Evolutionary conservation across 2,329 filamentous ascomycete species (phyloP).

Genomic region (Aspergillus sp.): DNA sequence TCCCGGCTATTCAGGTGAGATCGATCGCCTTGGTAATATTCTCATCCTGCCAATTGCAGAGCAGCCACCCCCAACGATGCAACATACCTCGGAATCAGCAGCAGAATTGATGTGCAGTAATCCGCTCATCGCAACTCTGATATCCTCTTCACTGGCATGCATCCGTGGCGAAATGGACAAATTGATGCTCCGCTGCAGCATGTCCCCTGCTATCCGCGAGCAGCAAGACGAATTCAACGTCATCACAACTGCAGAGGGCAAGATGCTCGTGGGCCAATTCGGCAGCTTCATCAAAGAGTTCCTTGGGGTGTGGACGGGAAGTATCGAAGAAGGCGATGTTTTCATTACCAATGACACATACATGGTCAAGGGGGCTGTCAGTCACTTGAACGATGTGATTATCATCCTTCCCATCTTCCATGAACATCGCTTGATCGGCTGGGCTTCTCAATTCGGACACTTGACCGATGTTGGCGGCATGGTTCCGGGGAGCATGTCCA

Average conservation of each 20-base stretch:
- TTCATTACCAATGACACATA: constrained; percentile 57
- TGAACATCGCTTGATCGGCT: constrained; percentile 49
- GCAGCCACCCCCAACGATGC: background rate
- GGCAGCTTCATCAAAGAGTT: constrained; percentile 54
- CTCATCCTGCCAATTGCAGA: constrained; percentile 47
- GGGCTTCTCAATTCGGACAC: constrained; percentile 55
- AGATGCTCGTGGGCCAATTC: constrained; percentile 57
- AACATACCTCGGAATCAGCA: constrained; percentile 32
- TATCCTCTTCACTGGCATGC: constrained; percentile 49
- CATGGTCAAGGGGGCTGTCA: constrained; percentile 52
- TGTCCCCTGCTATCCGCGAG: constrained; percentile 55
- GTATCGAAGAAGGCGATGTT: constrained; percentile 53
- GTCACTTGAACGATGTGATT: constrained; percentile 55
- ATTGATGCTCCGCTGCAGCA: constrained; percentile 53
- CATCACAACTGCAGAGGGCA: constrained; percentile 51
- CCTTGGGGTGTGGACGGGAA: constrained; percentile 49
- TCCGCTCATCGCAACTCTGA: constrained; percentile 48
- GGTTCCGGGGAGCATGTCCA: constrained; percentile 54
- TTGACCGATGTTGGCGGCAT: constrained; percentile 51
- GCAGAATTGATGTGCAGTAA: constrained; percentile 42
- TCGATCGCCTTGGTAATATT: constrained; percentile 53
- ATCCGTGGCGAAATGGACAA: constrained; percentile 55
- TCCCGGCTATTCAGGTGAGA: constrained; percentile 50
- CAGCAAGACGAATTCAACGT: constrained; percentile 58
- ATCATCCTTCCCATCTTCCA: constrained; percentile 52